Evolutionary conservation across 768 basidiomycete species (phyloP).

Genomic region (Lactarius indigo): DNA sequence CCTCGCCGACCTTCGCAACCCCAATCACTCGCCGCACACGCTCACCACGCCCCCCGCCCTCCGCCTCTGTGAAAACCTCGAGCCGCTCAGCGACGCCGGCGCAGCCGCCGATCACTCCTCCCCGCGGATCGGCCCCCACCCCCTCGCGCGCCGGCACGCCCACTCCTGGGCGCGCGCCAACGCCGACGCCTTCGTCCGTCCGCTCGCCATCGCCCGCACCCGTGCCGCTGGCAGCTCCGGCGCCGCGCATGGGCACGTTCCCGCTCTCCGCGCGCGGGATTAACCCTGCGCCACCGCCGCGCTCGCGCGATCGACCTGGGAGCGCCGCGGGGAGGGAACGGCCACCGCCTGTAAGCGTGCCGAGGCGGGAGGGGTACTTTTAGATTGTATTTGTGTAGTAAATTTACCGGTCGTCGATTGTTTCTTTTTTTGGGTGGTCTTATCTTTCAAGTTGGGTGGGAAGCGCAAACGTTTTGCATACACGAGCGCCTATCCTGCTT

Average conservation of each 20-base stretch:
- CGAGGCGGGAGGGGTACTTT: slow-evolving; percentile 65
- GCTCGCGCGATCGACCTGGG: slow-evolving; percentile 64
- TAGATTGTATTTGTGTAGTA: slow-evolving; percentile 23
- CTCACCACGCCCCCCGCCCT: slow-evolving; percentile 16
- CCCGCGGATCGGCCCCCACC: not conserved
- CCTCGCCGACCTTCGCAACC: not conserved
- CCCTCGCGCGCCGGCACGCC: slow-evolving; percentile 12
- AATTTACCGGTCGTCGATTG: not conserved
- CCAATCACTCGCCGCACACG: slow-evolving; percentile 8
- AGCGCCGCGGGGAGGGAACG: slow-evolving; percentile 45
- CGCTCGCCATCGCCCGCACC: not conserved
- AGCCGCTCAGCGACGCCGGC: slow-evolving; percentile 10
- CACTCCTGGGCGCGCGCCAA: slow-evolving; percentile 11
- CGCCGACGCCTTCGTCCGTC: not conserved
- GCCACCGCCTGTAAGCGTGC: slow-evolving; percentile 49
- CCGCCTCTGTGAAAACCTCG: slow-evolving; percentile 7
- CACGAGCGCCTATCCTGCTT: too few relatives aligned
- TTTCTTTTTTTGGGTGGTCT: not conserved
- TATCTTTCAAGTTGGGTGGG: not conserved
- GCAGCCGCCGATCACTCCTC: not conserved
- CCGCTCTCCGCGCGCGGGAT: not conserved
- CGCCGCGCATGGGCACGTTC: not conserved
- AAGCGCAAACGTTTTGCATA: too few relatives aligned
- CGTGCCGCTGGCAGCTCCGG: not conserved
- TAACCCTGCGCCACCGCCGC: slow-evolving; percentile 57